Evolutionary conservation across 352 stramenopile species (phyloP).

Genomic region (Salisapilia sapeloensis): DNA sequence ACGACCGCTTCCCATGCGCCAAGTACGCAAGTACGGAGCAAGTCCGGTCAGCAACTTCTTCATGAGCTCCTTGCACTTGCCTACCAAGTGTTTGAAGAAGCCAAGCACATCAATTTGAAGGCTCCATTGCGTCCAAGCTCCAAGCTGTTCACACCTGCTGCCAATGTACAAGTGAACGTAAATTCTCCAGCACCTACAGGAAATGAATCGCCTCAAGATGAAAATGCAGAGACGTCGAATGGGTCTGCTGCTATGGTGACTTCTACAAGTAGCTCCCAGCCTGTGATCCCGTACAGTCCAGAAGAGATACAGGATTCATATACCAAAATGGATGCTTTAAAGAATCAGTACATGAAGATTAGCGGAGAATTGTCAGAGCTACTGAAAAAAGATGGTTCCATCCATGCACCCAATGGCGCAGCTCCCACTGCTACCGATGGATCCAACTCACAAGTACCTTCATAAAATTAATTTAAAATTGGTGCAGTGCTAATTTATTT

Average conservation of each 20-base stretch:
- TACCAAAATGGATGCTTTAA: constrained; percentile 61
- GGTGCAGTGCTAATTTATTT: no score
- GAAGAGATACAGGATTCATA: constrained; percentile 80
- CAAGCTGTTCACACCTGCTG: constrained; percentile 49
- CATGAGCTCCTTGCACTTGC: constrained; percentile 53
- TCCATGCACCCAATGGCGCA: no score
- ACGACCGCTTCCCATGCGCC: no score
- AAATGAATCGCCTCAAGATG: constrained; percentile 22
- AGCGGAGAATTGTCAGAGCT: constrained; percentile 38
- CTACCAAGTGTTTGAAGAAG: constrained; percentile 66
- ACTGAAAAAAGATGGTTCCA: constrained; percentile 22
- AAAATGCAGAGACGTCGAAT: constrained; percentile 25
- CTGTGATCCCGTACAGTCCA: constrained; percentile 48
- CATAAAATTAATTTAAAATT: no score
- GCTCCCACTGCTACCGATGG: no score
- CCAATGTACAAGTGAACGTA: constrained; percentile 6
- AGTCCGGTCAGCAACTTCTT: constrained; percentile 37
- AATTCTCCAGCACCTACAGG: constrained; percentile 13
- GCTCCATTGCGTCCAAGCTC: constrained; percentile 63
- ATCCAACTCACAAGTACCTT: no score
- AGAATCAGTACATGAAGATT: constrained; percentile 65
- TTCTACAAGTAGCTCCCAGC: constrained; percentile 10
- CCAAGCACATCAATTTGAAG: constrained; percentile 74
- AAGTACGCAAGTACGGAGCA: no score
- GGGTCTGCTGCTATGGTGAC: constrained; percentile 12